A percentile compares a stretch with the other conserved stretches of the same genome.
These are phyloP conservation scores for Hyaloscypha variabilis DNA, from an alignment of 495 filamentous ascomycete genomes.

Conservation along the genomic window DNA sequence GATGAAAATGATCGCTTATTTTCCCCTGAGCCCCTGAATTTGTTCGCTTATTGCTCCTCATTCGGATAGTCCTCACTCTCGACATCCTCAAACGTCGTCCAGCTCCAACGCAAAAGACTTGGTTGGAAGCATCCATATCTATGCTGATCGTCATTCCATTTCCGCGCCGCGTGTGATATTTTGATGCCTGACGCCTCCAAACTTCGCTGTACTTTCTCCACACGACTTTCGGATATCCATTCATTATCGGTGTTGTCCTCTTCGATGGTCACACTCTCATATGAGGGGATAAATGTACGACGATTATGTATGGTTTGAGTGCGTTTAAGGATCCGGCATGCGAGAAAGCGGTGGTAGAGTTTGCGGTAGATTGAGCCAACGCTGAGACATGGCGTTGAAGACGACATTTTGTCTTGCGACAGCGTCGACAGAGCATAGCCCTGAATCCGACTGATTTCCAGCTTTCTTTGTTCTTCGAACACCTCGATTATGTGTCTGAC, in stretches of 20 bases:
- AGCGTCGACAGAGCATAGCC: no score
- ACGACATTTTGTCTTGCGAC: background rate
- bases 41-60: background rate
- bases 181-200: background rate
- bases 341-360: background rate
- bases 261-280: background rate
- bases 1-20: background rate
- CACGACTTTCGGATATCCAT: background rate
- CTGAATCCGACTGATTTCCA: background rate
- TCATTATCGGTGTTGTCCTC: background rate
- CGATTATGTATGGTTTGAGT: background rate
- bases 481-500: background rate
- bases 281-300: background rate
- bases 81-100: background rate
- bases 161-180: background rate
- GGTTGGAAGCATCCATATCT: background rate
- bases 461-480: background rate
- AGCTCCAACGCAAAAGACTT: constrained; percentile 2
- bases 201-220: background rate
- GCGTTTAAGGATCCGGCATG: background rate
- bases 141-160: background rate
- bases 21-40: background rate
- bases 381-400: background rate
- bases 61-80: background rate
- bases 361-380: background rate